phyloP scores from a whole-genome alignment of 2,329 filamentous ascomycete genomes.

The Stylonectria norvegica region DNA sequence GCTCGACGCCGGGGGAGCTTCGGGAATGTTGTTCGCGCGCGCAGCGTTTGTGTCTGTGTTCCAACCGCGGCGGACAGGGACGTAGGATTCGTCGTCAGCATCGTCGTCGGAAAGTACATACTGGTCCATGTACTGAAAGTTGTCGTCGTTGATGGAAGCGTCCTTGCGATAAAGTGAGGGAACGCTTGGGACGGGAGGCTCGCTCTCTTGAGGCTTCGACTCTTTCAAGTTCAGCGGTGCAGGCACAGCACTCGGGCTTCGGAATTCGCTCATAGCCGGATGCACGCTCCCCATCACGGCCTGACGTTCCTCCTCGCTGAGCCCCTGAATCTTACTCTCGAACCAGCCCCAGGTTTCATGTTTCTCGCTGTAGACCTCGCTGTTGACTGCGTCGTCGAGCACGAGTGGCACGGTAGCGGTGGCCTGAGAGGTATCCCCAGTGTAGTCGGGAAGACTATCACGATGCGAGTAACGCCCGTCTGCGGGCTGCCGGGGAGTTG shows the following conservation, averaged over 20 bases:
- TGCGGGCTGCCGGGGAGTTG: not conserved
- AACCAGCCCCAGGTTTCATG: slow-evolving; percentile 17
- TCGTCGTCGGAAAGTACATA: too few relatives aligned
- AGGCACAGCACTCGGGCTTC: slow-evolving; percentile 2
- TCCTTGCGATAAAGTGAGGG: too few relatives aligned
- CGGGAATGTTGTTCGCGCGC: too few relatives aligned
- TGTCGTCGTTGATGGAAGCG: too few relatives aligned
- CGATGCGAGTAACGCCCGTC: not conserved
- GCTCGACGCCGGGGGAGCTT: slow-evolving; percentile 16
- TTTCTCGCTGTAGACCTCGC: slow-evolving; percentile 2
- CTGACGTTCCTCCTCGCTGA: slow-evolving; percentile 10
- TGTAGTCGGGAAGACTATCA: not conserved
- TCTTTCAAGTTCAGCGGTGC: not conserved
- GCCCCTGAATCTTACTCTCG: slow-evolving; percentile 9
- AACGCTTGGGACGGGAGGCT: too few relatives aligned
- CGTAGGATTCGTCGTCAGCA: too few relatives aligned
- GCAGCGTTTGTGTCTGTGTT: too few relatives aligned
- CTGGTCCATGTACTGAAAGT: too few relatives aligned
- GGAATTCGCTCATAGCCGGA: slow-evolving; percentile 18
- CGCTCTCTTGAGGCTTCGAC: too few relatives aligned
- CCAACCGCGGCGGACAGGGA: slow-evolving; percentile 3
- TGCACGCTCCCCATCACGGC: slow-evolving; percentile 13
- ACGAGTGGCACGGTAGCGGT: not conserved
- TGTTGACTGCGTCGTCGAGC: not conserved
- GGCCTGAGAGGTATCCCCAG: not conserved